These are phyloP conservation scores for Parathielavia hyrcaniae DNA, from an alignment of 495 filamentous ascomycete genomes.

Conservation along the genomic window DNA sequence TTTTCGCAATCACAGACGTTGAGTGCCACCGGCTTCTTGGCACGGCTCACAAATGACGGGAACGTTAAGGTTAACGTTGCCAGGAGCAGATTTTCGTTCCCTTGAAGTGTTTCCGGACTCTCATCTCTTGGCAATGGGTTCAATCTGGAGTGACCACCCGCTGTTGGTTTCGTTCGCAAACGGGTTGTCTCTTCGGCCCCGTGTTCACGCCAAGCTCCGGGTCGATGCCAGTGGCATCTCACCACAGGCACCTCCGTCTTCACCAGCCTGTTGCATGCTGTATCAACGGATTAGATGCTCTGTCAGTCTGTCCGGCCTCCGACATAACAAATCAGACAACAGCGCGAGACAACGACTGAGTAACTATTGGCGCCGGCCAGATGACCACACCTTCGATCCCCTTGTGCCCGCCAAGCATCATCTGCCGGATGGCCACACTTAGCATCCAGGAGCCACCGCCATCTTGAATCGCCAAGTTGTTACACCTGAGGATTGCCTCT, in stretches of 20 bases:
- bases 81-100: conserved; percentile 2
- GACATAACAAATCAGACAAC: background rate
- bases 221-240: too few species aligned
- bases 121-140: conserved; percentile 10
- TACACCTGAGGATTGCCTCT: conserved; percentile 23
- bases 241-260: too few species aligned
- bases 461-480: conserved; percentile 24
- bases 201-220: too few species aligned
- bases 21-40: conserved; percentile 16
- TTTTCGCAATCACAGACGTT: background rate
- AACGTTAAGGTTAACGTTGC: too few species aligned
- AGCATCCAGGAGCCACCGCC: conserved; percentile 8
- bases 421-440: conserved; percentile 14
- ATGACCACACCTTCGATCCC: background rate
- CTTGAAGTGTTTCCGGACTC: conserved; percentile 3
- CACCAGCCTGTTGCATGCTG: background rate
- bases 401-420: conserved; percentile 16
- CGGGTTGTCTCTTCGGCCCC: background rate
- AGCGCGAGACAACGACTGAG: background rate
- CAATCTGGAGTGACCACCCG: background rate
- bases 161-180: background rate
- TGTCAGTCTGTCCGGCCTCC: background rate
- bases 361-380: too few species aligned
- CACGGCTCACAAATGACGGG: conserved; percentile 4
- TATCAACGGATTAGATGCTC: too few species aligned